These are phyloP conservation scores for Paecilomyces fulvus DNA, from an alignment of 2,329 filamentous ascomycete genomes.

Conservation along the genomic window DNA sequence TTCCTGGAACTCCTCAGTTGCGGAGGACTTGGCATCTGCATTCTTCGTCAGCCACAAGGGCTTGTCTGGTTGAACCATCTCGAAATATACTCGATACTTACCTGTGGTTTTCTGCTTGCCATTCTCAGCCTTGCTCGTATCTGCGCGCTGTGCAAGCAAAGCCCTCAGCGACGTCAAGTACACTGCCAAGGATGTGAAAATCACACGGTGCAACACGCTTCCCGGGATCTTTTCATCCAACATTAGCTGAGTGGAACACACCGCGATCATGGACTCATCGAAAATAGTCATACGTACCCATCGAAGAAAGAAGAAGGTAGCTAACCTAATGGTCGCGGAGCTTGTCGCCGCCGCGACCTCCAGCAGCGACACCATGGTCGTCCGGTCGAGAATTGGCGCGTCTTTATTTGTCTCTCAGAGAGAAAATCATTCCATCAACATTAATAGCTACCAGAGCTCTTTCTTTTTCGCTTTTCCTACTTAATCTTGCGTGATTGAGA, in stretches of 20 bases:
- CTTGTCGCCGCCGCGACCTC: constrained; percentile 25
- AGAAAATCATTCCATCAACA: not conserved
- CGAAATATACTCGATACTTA: not conserved
- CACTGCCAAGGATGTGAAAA: constrained; percentile 34
- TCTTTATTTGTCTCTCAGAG: not conserved
- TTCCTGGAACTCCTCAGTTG: not conserved
- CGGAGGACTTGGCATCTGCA: not conserved
- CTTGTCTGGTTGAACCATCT: not conserved
- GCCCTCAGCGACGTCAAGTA: constrained; percentile 36
- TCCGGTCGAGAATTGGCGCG: not conserved
- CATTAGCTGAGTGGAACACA: constrained; percentile 3
- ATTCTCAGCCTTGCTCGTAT: not conserved
- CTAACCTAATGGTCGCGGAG: constrained; percentile 28
- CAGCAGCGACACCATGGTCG: constrained; percentile 23
- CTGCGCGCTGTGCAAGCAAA: constrained; percentile 7
- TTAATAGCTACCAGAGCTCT: not conserved
- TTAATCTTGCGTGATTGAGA: not conserved
- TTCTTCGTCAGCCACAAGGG: not conserved
- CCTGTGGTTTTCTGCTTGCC: not conserved
- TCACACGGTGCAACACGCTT: constrained; percentile 25
- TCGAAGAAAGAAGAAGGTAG: constrained; percentile 34
- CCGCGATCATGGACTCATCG: not conserved
- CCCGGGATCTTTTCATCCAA: constrained; percentile 28
- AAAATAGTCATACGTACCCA: constrained; percentile 27
- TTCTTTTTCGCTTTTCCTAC: not conserved